Evolutionary conservation across 2,329 filamentous ascomycete genomes (phyloP).

Genomic region (Fusarium sp.): DNA sequence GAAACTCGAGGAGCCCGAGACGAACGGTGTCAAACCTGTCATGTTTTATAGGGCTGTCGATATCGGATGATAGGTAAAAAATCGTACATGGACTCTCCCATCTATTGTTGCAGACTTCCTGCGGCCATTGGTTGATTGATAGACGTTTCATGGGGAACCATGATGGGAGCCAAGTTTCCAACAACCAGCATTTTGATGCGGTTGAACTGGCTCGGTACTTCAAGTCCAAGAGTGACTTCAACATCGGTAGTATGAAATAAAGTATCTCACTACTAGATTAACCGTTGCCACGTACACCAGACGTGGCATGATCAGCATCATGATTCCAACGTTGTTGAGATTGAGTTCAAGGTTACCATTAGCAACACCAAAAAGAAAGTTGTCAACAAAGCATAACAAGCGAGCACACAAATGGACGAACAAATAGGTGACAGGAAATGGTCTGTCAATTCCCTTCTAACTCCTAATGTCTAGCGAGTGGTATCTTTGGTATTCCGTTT

Average conservation of each 20-base stretch:
- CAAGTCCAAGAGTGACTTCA: neutral
- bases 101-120: neutral
- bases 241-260: neutral
- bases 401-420: neutral
- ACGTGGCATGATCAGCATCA: neutral
- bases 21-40: neutral
- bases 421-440: slow-evolving; percentile 25
- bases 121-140: neutral
- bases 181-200: neutral
- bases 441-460: slow-evolving; percentile 42
- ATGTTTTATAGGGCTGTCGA: neutral
- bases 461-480: slow-evolving; percentile 51
- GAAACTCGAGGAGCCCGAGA: neutral
- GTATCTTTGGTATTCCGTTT: slow-evolving; percentile 49
- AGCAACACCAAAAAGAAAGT: neutral
- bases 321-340: neutral
- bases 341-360: neutral
- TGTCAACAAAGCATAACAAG: neutral
- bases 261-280: neutral
- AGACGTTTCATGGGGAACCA: neutral
- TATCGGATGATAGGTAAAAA: neutral
- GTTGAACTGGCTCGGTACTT: neutral
- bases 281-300: neutral
- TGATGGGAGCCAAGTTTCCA: neutral
- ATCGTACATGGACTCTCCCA: neutral